Conservation (phyloP, 371 early-diverging fungal species). For the Choanephora cucurbitarum region DNA sequence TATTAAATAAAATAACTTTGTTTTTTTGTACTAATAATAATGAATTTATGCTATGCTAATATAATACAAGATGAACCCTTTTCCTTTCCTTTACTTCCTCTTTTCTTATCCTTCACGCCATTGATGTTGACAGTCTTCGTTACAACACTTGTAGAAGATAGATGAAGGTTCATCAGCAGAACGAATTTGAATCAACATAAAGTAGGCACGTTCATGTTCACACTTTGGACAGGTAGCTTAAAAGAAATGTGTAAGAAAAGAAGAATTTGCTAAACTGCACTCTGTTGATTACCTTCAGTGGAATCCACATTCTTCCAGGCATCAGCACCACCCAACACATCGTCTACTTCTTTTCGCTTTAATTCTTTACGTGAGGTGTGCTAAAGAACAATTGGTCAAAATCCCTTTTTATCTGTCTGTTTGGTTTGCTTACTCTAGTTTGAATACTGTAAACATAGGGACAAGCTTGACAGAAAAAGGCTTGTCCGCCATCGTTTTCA, state of each 20-base stretch:
- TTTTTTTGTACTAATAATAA: too few species aligned
- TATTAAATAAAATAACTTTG: conserved; percentile 17
- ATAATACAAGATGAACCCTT: too few species aligned
- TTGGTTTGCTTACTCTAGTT: conserved; percentile 53
- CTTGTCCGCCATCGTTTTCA: conserved; percentile 67
- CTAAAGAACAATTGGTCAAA: conserved; percentile 31
- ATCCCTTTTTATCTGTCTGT: too few species aligned
- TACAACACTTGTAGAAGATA: conserved; percentile 85
- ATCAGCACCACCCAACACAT: conserved; percentile 91
- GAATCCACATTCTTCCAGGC: conserved; percentile 93
- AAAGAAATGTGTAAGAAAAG: conserved; percentile 1
- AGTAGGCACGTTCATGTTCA: conserved; percentile 86
- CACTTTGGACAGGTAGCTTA: conserved; percentile 85
- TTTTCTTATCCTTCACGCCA: conserved; percentile 69
- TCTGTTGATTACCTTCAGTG: conserved; percentile 68
- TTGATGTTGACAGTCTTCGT: conserved; percentile 68
- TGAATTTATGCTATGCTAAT: neutral
- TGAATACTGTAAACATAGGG: conserved; percentile 81
- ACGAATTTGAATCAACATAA: conserved; percentile 93
- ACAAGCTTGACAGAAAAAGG: conserved; percentile 88
- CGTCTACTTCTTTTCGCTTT: conserved; percentile 88
- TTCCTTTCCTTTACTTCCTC: too few species aligned
- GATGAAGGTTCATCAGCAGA: conserved; percentile 97
- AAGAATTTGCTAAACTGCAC: neutral
- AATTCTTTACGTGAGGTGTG: conserved; percentile 59